Conservation (phyloP, 2,329 filamentous ascomycete genomes). For the Escovopsis sp. region DNA sequence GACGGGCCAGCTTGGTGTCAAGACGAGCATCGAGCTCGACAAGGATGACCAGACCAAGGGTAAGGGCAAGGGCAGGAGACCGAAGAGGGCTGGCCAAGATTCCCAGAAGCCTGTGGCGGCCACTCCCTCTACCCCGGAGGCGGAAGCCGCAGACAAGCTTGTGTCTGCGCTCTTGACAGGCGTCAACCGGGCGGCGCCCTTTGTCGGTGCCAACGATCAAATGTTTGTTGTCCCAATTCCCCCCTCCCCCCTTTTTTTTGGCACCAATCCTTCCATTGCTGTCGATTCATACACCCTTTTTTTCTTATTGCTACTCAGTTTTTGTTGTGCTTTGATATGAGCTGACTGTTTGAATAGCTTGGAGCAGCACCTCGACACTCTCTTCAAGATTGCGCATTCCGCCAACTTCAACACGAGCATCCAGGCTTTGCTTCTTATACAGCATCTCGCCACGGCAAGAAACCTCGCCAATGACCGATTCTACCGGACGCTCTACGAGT, state of each 20-base stretch:
- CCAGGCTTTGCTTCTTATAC: conserved; percentile 86
- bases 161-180: conserved; percentile 84
- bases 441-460: conserved; percentile 73
- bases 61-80: conserved; percentile 10
- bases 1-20: conserved; percentile 25
- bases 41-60: conserved; percentile 14
- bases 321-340: too few relatives aligned
- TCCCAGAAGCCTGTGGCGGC: conserved; percentile 11
- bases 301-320: too few relatives aligned
- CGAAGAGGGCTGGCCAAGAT: not conserved
- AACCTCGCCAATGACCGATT: conserved; percentile 78
- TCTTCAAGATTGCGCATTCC: conserved; percentile 93
- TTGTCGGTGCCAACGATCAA: conserved; percentile 65
- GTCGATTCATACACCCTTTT: too few relatives aligned
- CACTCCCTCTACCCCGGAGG: conserved; percentile 39
- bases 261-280: not conserved
- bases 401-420: conserved; percentile 98
- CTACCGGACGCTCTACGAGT: conserved; percentile 92
- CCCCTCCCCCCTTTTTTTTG: not conserved
- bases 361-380: conserved; percentile 78
- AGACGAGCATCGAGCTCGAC: conserved; percentile 31
- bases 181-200: conserved; percentile 91
- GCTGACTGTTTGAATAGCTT: conserved; percentile 34
- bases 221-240: conserved; percentile 35
- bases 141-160: conserved; percentile 63